phyloP scores from a whole-genome alignment of 2,329 filamentous ascomycete species.

The Colletotrichum sp. region DNA sequence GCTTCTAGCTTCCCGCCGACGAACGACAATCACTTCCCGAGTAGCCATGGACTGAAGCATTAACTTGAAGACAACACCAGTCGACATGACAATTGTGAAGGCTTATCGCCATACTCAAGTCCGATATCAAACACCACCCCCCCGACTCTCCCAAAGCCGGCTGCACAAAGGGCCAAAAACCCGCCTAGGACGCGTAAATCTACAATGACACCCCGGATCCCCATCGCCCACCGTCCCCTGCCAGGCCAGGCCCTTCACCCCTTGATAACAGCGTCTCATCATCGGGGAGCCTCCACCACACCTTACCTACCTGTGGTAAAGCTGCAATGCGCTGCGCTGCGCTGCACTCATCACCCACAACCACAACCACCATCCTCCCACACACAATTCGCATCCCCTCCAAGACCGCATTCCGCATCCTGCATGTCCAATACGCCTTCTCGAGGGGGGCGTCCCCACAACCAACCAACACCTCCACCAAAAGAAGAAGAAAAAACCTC shows the following conservation, averaged over 20 bases:
- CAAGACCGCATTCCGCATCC: constrained; percentile 21
- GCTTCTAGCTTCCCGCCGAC: neutral
- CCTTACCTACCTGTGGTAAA: too few relatives aligned
- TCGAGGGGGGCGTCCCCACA: neutral
- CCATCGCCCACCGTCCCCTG: neutral
- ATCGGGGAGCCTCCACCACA: neutral
- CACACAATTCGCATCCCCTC: constrained; percentile 11
- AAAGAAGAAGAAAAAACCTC: neutral
- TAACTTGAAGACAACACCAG: neutral
- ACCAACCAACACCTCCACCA: neutral
- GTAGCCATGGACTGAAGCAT: neutral
- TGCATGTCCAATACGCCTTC: neutral
- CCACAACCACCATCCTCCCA: neutral
- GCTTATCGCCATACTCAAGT: neutral
- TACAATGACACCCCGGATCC: neutral
- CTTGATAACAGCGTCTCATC: constrained; percentile 21
- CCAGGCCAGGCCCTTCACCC: neutral
- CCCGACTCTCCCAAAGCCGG: neutral
- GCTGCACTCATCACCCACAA: neutral
- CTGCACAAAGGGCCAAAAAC: neutral
- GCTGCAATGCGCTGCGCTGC: neutral
- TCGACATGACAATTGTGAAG: neutral
- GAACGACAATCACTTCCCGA: neutral
- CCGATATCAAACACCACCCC: neutral
- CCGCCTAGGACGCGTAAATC: neutral